Percentiles rank a stretch among this genome's conserved stretches.
Evolutionary conservation across 2,329 filamentous ascomycete species (phyloP).

Genomic region (Polytolypa hystricis): DNA sequence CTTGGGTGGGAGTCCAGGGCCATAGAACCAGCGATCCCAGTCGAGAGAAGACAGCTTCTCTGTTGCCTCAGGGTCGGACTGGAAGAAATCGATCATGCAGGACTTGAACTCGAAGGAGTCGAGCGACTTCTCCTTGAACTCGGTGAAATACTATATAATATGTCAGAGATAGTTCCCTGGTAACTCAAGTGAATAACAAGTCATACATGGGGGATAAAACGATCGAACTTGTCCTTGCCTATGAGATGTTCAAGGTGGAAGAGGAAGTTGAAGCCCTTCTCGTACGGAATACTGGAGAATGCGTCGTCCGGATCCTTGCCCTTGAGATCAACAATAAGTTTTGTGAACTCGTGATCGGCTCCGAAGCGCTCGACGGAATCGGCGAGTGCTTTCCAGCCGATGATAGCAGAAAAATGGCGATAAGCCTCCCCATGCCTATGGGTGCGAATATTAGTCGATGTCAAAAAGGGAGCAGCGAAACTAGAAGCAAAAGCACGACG

Average conservation of each 20-base stretch:
- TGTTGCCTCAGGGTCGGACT: slow-evolving; percentile 48
- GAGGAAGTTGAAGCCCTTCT: slow-evolving; percentile 92
- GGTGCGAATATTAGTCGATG: slow-evolving; percentile 4
- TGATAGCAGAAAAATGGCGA: slow-evolving; percentile 89
- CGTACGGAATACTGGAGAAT: slow-evolving; percentile 85
- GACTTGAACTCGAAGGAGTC: slow-evolving; percentile 92
- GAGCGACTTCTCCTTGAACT: slow-evolving; percentile 73
- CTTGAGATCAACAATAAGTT: slow-evolving; percentile 75
- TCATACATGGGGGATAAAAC: slow-evolving; percentile 70
- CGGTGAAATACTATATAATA: slow-evolving; percentile 58
- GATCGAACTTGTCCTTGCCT: slow-evolving; percentile 78
- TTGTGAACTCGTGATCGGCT: slow-evolving; percentile 81
- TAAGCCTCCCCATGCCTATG: slow-evolving; percentile 67
- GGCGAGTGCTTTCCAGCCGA: slow-evolving; percentile 83
- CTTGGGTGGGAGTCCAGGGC: slow-evolving; percentile 79
- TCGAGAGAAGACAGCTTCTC: slow-evolving; percentile 61
- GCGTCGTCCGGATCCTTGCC: slow-evolving; percentile 92
- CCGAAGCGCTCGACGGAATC: slow-evolving; percentile 72
- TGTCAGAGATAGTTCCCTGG: neutral
- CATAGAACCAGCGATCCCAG: slow-evolving; percentile 84
- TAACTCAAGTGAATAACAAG: neutral
- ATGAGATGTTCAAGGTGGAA: slow-evolving; percentile 82
- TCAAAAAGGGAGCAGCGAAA: neutral
- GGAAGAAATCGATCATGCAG: slow-evolving; percentile 78
- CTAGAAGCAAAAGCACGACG: neutral